Evolutionary conservation across 2,329 filamentous ascomycete species (phyloP).

Genomic region (Acephala macrosclerotiorum): DNA sequence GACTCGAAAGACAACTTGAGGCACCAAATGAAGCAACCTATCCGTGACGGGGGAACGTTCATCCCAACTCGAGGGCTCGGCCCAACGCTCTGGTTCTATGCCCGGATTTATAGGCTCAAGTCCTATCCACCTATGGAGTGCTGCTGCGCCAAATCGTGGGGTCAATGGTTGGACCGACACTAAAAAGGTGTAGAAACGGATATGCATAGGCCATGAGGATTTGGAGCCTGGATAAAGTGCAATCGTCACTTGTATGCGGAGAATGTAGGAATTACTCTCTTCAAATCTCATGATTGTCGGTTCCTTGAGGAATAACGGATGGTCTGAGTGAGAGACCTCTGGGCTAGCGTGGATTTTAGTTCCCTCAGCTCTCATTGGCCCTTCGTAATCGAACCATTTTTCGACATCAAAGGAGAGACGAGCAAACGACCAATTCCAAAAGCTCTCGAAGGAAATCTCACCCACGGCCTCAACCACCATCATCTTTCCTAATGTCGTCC

Average conservation of each 20-base stretch:
- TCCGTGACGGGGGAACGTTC: not conserved
- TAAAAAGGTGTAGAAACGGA: not conserved
- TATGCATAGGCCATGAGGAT: not conserved
- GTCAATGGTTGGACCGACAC: not conserved
- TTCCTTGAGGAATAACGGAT: not conserved
- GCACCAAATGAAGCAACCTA: not conserved
- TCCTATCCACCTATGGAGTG: not conserved
- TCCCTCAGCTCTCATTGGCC: not conserved
- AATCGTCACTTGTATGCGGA: not conserved
- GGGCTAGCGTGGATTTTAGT: not conserved
- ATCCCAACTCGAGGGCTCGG: not conserved
- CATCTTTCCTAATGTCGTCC: slow-evolving; percentile 65
- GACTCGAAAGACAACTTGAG: not conserved
- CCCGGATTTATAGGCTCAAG: slow-evolving; percentile 1
- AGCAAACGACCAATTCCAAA: slow-evolving; percentile 18
- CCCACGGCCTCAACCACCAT: slow-evolving; percentile 30
- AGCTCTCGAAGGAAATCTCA: slow-evolving; percentile 22
- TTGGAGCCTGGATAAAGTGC: not conserved
- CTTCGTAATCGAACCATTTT: not conserved
- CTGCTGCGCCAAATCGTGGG: not conserved
- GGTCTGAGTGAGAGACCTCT: not conserved
- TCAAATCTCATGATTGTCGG: slow-evolving; percentile 8
- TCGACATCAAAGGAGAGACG: slow-evolving; percentile 19
- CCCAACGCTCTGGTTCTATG: not conserved
- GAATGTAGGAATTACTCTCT: not conserved